Conservation (phyloP, 495 filamentous ascomycete species). For the Tuber indicum region DNA sequence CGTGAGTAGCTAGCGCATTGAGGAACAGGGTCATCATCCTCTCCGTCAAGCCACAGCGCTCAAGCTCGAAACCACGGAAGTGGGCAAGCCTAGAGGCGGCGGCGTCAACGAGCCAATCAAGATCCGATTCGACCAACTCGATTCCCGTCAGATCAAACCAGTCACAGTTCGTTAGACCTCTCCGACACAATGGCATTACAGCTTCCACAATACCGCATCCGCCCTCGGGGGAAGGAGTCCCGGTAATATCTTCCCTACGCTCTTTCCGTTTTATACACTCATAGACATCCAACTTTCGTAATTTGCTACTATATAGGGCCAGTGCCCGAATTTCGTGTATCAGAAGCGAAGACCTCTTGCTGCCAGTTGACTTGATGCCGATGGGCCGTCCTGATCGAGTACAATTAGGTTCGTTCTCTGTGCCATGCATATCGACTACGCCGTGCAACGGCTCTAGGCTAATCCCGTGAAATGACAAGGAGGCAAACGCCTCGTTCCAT, state of each 20-base stretch:
- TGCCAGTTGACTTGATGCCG: conserved; percentile 53
- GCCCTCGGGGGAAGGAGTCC: conserved; percentile 45
- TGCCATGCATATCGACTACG: conserved; percentile 55
- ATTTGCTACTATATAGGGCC: conserved; percentile 58
- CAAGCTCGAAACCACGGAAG: conserved; percentile 74
- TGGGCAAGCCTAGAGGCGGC: conserved; percentile 59
- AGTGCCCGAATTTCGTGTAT: conserved; percentile 69
- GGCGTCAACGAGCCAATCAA: conserved; percentile 62
- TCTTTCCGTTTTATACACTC: conserved; percentile 34
- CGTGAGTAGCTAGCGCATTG: conserved; percentile 57
- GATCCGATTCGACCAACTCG: conserved; percentile 69
- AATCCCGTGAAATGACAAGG: conserved; percentile 74
- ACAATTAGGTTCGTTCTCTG: conserved; percentile 57
- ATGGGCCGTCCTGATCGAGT: conserved; percentile 54
- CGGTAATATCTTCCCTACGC: conserved; percentile 11
- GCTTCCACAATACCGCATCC: conserved; percentile 76
- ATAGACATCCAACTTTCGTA: conserved; percentile 61
- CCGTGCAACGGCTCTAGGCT: conserved; percentile 62
- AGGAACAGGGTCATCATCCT: conserved; percentile 53
- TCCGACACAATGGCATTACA: conserved; percentile 67
- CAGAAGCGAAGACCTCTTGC: conserved; percentile 53
- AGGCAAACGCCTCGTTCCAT: conserved; percentile 84
- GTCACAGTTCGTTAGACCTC: conserved; percentile 66
- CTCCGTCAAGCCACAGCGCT: conserved; percentile 65
- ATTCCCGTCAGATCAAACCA: conserved; percentile 80